Conservation (phyloP, 2,329 filamentous ascomycete species). For the Sporothrix pallida region DNA sequence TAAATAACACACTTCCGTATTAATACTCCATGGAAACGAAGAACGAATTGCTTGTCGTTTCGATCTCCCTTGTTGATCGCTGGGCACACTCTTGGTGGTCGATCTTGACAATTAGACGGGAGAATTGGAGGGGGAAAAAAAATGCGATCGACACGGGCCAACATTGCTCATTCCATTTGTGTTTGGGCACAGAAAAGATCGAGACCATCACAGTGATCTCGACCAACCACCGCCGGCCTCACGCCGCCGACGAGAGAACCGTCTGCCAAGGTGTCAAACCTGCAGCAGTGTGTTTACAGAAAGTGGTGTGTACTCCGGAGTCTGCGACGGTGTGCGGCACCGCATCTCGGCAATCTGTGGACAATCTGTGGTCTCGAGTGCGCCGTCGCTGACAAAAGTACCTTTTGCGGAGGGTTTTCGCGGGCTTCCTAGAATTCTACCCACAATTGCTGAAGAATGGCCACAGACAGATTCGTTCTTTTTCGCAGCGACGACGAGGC, state of each 20-base stretch:
- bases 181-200: not conserved
- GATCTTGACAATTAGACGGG: not conserved
- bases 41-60: no score
- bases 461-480: not conserved
- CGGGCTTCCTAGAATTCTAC: not conserved
- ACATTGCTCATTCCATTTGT: not conserved
- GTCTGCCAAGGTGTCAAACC: slow-evolving; percentile 1
- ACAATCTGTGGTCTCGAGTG: not conserved
- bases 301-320: not conserved
- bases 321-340: not conserved
- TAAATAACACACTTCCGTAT: not conserved
- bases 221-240: not conserved
- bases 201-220: not conserved
- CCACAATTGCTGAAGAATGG: slow-evolving; percentile 4
- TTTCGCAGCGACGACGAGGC: not conserved
- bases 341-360: not conserved
- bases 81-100: not conserved
- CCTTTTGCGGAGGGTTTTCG: not conserved
- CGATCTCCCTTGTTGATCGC: slow-evolving; percentile 7
- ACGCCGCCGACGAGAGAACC: not conserved
- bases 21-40: no score
- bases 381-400: not conserved
- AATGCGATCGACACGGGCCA: slow-evolving; percentile 22
- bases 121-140: not conserved
- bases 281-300: not conserved